Conservation (phyloP, 352 stramenopile species). For the Phytopythium helicoides region DNA sequence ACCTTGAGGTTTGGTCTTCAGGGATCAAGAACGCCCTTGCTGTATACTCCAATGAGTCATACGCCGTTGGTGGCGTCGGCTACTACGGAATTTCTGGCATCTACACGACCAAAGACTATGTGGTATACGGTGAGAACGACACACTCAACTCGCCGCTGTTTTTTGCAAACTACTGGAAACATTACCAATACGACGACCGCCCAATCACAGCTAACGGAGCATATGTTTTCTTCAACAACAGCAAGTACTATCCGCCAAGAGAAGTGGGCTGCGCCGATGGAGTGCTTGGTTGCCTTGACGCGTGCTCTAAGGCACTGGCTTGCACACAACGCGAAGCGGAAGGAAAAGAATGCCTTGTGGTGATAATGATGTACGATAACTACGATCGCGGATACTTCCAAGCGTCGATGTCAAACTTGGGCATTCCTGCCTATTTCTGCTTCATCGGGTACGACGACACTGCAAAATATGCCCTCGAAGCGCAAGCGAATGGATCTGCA, state of each 20-base stretch:
- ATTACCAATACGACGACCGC: constrained; percentile 36
- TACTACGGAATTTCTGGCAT: constrained; percentile 44
- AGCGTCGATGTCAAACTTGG: constrained; percentile 38
- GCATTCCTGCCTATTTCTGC: constrained; percentile 63
- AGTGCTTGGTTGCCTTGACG: constrained; percentile 38
- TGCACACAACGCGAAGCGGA: constrained; percentile 33
- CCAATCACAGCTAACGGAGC: constrained; percentile 32
- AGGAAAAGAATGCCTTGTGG: constrained; percentile 38
- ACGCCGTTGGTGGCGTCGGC: constrained; percentile 23
- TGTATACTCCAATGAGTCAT: constrained; percentile 56
- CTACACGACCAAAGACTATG: constrained; percentile 45
- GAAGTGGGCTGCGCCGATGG: constrained; percentile 24
- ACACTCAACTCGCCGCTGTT: constrained; percentile 13
- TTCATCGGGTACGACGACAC: constrained; percentile 45
- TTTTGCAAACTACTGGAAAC: constrained; percentile 47
- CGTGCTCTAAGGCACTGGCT: constrained; percentile 38
- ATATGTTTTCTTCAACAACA: constrained; percentile 21
- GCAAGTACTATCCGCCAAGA: constrained; percentile 25
- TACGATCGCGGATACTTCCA: constrained; percentile 50
- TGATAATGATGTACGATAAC: constrained; percentile 42
- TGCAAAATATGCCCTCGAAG: constrained; percentile 29
- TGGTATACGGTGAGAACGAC: constrained; percentile 9
- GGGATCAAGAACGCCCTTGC: constrained; percentile 26
- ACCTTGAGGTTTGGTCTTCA: constrained; percentile 49
- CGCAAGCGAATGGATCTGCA: constrained; percentile 11